Percentiles rank a stretch among this genome's conserved stretches.
Conservation (phyloP, 163 green algal genomes). For the Scenedesmus sp. region DNA sequence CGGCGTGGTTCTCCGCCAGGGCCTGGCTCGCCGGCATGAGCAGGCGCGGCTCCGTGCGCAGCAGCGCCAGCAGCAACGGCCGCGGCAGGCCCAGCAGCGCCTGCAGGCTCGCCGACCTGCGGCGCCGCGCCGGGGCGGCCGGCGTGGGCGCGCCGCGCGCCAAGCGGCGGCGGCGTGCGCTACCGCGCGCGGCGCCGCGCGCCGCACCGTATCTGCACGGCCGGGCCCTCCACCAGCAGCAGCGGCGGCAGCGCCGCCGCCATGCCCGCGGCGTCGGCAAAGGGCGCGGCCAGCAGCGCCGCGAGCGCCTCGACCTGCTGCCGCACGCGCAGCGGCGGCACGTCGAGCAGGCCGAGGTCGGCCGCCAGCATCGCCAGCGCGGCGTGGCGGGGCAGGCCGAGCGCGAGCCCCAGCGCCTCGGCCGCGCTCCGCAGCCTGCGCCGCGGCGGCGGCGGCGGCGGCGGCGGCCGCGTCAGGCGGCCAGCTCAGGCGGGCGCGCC, state of each 20-base stretch:
- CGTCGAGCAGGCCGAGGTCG: conserved; percentile 36
- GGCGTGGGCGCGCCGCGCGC: too few species aligned
- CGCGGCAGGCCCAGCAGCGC: background rate
- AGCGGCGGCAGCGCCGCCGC: conserved; percentile 6
- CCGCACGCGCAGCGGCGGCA: conserved; percentile 7
- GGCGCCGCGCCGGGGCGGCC: too few species aligned
- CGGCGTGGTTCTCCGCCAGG: conserved; percentile 28
- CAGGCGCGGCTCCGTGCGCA: conserved; percentile 19
- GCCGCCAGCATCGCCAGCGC: conserved; percentile 15
- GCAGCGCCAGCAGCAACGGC: background rate
- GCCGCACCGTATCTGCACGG: background rate
- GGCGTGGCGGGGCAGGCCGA: background rate
- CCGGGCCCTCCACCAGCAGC: background rate
- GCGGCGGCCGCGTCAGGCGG: background rate
- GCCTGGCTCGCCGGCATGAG: conserved; percentile 26
- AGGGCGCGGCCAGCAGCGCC: background rate
- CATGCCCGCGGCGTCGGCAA: background rate
- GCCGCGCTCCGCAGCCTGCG: conserved; percentile 20
- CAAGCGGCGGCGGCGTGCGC: too few species aligned
- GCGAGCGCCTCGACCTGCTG: background rate
- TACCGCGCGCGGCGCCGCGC: background rate
- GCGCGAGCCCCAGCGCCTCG: conserved; percentile 1
- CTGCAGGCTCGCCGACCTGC: conserved; percentile 22
- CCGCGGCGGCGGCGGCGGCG: background rate
- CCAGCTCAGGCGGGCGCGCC: background rate